Evolutionary conservation across 345 rosid genomes (phyloP), one percentile per base, ranked within the genome.

Genomic region (Eucalyptus erythrocorys): DNA sequence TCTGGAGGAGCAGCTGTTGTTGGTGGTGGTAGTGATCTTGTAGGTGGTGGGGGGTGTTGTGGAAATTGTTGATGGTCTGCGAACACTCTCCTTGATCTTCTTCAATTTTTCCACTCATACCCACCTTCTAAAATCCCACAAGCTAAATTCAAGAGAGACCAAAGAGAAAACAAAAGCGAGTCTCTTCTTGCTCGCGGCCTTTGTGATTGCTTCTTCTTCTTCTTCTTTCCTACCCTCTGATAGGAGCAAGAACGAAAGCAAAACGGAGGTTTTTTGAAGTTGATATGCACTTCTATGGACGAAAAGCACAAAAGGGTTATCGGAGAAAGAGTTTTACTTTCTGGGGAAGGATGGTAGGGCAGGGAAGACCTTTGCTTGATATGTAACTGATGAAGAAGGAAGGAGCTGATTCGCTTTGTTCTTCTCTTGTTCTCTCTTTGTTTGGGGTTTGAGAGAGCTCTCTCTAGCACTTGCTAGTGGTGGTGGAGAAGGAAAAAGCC

Each of bases 1-100:
- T 93, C 86, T 94, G 97, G 57, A 93, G 93, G 87, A 95, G 91
- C 90, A 94, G 87, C 34, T 95, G 88, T 94, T 71, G 81, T 76
- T 76, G 82, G 82, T 76, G 82, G 45, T 76, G 82, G 82, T 76
- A 76, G 45, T 37, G 82, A 76, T 76, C 82, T 76, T 76, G 82
- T 21, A 71, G 43, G 81, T 71, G 81, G 43, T 71, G 81, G 43
- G 43, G 43, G 81, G 43, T 71, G 81, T 19, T 34, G 43, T 71
- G 26, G 81, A 71, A 34, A 71, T 71, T 71, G 81, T 34, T 37
- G 47, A 76, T 40, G 84, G 47, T 76, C 24, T 76, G 84, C 30
- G 84, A 76, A 76, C 47, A 76, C 84, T 76, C 84, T 76, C 84
- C 84, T 76, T 76, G 84, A 76, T 76, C 84, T 76, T 76, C 84